Evolutionary conservation across 805 yeast genomes (phyloP), one percentile per base, ranked within the genome.

Genomic region (Kodamaea leandrae): DNA sequence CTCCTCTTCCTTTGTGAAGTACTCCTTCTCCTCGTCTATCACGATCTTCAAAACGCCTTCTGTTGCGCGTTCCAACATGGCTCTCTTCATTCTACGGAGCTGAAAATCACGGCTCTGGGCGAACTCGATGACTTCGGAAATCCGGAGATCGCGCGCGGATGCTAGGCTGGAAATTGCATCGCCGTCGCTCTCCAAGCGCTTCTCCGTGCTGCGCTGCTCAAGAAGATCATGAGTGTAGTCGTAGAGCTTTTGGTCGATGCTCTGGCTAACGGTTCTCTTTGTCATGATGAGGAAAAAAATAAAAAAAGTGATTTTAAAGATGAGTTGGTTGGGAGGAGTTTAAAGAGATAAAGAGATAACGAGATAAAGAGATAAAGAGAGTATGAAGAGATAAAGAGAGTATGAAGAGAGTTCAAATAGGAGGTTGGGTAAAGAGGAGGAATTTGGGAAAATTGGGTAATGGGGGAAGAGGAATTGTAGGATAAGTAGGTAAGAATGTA

Each of bases 61-160:
- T 2, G 87, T 74, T 3, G 86, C 71, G 48, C 80, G 78, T 46
- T 80, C 83, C 40, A 90, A 60, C 7, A 75, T 62, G 6, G 71
- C 74, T 43, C 78, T 78, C 58, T 89, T 90, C 51, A 81, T 78
- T 44, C 97, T 67, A 43, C 77, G 74, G 51, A 89, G 66, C 23
- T 82, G 76, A 27, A 79, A 64, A 47, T 88, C 96, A 36, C 80
- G 78, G 23, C 70, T 59, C 52, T 83, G 87, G 12, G 80, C 79
- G 44, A 71, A 80, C 7, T 71, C 66, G n/a, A 80, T 52, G 2
- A 82, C 72, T 41, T 83, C 85, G 6, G 64, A 48, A 2, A 66
- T 54, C 7, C 63, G 67, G 36, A 84, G 60, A 48, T 83, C 84
- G 49, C 72, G 72, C 1, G 89, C 93, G 20, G 82, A 64, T 3